These are phyloP conservation scores for Trametes cinnabarina DNA, from an alignment of 768 basidiomycete species.

Conservation along the genomic window DNA sequence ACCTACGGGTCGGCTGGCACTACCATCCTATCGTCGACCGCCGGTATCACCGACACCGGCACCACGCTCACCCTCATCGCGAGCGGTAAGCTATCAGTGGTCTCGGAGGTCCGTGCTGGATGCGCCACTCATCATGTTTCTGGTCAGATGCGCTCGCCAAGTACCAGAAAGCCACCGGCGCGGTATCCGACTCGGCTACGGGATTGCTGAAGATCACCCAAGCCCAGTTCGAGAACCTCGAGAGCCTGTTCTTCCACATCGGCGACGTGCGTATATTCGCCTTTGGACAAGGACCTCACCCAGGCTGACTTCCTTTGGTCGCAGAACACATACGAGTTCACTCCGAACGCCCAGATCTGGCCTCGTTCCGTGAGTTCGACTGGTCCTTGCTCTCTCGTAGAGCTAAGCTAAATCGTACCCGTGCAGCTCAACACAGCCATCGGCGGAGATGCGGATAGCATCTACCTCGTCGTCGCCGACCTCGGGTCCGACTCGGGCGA, in stretches of 20 bases:
- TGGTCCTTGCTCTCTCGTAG: too few relatives aligned
- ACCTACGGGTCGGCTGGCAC: conserved; percentile 27
- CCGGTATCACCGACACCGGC: conserved; percentile 40
- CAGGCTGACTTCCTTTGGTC: neutral
- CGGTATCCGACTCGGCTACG: conserved; percentile 23
- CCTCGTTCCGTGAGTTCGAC: conserved; percentile 22
- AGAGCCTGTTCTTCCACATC: conserved; percentile 28
- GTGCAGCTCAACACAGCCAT: conserved; percentile 28
- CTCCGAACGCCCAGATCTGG: conserved; percentile 33
- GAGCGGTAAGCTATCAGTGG: conserved; percentile 19
- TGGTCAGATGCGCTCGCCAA: conserved; percentile 25
- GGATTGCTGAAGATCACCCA: conserved; percentile 25
- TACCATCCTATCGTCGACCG: conserved; percentile 27
- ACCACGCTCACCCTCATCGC: conserved; percentile 36
- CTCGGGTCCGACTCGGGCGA: conserved; percentile 22
- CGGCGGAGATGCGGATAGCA: conserved; percentile 23
- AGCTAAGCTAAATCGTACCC: neutral
- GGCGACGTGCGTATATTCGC: conserved; percentile 10
- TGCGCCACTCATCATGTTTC: neutral
- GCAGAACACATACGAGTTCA: conserved; percentile 26
- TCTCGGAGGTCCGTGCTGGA: too few relatives aligned
- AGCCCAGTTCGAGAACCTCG: conserved; percentile 18
- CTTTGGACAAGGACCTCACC: too few relatives aligned
- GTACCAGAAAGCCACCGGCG: conserved; percentile 28
- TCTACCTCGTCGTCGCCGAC: conserved; percentile 29